Evolutionary conservation across 2,329 filamentous ascomycete genomes (phyloP), one percentile per base, ranked within the genome.

Genomic region (Epicoccum nigrum): DNA sequence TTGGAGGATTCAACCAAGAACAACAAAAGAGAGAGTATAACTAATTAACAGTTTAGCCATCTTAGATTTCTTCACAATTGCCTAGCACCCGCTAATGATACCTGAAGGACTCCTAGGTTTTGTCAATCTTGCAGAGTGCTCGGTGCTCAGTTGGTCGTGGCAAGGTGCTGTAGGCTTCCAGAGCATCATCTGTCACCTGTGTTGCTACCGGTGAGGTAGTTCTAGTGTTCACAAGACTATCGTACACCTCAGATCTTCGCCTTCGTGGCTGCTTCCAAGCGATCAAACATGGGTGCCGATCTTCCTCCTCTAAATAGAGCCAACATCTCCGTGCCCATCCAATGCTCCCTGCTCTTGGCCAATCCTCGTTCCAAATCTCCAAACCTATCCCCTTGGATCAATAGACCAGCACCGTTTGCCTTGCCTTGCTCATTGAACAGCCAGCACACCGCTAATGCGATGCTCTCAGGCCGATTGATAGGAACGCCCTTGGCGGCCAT

Each of bases 261-360:
- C 39, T 65, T 64, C 2, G 42, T 31, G 25, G 59, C 60, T 4
- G 45, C 52, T 3, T 60, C 65, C 43, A 72, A 43, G 25, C 69
- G 62, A 13, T 56, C 45, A 57, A 73, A 73, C 33, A 73, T 27
- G 6, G 63, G 60, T 23, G 70, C 65, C 13, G 59, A 59, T 39
- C 78, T 68, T 2, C 78, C 78, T 17, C 77, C 75, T 31, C 77
- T 62, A 50, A 81, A 81, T 60, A 79, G 56, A 9, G 74, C 72
- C 66, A 81, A 62, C 78, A 80, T 80, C 61, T 81, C 78, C 55
- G 73, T 76, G 0, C 77, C 72, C 77, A 81, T 79, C 79, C 79
- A 81, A 38, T 61, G 58, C 53, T 71, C 71, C 51, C 78, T 72
- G 16, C 65, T 69, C 63, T 71, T 79, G 20, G 78, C 78, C 43